Percentiles rank a stretch among this genome's conserved stretches.
Evolutionary conservation across 495 filamentous ascomycete genomes (phyloP).

Genomic region (Tirmania nivea): DNA sequence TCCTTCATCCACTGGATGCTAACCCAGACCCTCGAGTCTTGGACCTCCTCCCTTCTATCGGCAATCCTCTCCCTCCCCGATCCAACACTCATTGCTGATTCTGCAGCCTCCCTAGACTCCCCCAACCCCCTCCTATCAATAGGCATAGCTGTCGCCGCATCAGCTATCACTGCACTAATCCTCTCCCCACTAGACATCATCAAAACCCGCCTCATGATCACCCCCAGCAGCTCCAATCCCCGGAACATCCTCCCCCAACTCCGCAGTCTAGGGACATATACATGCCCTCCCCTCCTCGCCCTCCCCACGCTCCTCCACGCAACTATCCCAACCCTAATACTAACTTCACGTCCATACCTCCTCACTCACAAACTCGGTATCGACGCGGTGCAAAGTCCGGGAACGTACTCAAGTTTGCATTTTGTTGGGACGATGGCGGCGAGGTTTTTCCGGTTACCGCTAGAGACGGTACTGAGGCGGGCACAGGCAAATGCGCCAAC

Average conservation of each 20-base stretch:
- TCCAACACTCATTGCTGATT: slow-evolving; percentile 11
- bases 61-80: slow-evolving; percentile 15
- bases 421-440: slow-evolving; percentile 61
- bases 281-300: slow-evolving; percentile 46
- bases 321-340: slow-evolving; percentile 58
- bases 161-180: slow-evolving; percentile 54
- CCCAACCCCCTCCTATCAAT: slow-evolving; percentile 23
- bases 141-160: slow-evolving; percentile 59
- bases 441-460: slow-evolving; percentile 60
- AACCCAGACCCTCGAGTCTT: slow-evolving; percentile 13
- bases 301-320: slow-evolving; percentile 72
- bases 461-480: slow-evolving; percentile 77
- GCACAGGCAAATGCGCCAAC: slow-evolving; percentile 41
- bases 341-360: slow-evolving; percentile 56
- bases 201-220: slow-evolving; percentile 66
- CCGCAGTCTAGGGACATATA: slow-evolving; percentile 51
- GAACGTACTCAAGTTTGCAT: slow-evolving; percentile 50
- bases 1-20: slow-evolving; percentile 14
- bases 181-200: slow-evolving; percentile 76
- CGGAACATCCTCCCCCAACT: slow-evolving; percentile 54
- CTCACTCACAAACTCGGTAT: slow-evolving; percentile 56
- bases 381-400: slow-evolving; percentile 62
- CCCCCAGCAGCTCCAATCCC: slow-evolving; percentile 46
- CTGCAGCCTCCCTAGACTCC: slow-evolving; percentile 4
- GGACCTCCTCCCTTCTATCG: slow-evolving; percentile 15